phyloP scores from a whole-genome alignment of 345 rosid genomes.

The Abelmoschus esculentus region DNA sequence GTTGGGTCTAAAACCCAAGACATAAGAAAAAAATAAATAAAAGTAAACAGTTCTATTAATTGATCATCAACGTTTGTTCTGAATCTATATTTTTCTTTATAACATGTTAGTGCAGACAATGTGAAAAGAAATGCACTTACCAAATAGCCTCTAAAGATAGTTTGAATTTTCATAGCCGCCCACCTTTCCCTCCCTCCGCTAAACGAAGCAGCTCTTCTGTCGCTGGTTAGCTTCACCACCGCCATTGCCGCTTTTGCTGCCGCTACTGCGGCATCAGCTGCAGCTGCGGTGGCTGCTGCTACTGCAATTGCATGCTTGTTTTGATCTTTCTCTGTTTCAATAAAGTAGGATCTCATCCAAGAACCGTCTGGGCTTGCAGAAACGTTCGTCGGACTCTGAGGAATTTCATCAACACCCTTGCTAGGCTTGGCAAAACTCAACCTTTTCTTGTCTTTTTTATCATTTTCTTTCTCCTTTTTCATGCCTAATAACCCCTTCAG shows the following conservation, averaged over 20 bases:
- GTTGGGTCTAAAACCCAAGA: too few species aligned
- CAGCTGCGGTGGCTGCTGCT: conserved; percentile 41
- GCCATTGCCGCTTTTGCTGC: conserved; percentile 51
- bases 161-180: conserved; percentile 57
- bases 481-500: conserved; percentile 56
- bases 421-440: conserved; percentile 42
- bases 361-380: conserved; percentile 18
- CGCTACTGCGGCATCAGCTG: conserved; percentile 50
- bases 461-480: conserved; percentile 31
- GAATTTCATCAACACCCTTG: conserved; percentile 11
- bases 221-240: conserved; percentile 39
- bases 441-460: conserved; percentile 28
- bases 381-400: conserved; percentile 16
- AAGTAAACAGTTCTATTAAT: too few species aligned
- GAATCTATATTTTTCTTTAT: too few species aligned
- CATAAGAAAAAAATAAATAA: too few species aligned
- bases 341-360: conserved; percentile 33
- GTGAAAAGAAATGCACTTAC: conserved; percentile 24
- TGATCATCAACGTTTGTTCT: too few species aligned
- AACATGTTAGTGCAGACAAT: too few species aligned
- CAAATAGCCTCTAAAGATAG: conserved; percentile 55
- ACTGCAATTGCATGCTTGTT: conserved; percentile 50
- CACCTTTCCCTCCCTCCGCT: conserved; percentile 28
- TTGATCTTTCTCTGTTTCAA: conserved; percentile 42
- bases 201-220: conserved; percentile 26